Evolutionary conservation across 768 basidiomycete genomes (phyloP), one percentile per base, ranked within the genome.

Genomic region (Tulasnella sp.): DNA sequence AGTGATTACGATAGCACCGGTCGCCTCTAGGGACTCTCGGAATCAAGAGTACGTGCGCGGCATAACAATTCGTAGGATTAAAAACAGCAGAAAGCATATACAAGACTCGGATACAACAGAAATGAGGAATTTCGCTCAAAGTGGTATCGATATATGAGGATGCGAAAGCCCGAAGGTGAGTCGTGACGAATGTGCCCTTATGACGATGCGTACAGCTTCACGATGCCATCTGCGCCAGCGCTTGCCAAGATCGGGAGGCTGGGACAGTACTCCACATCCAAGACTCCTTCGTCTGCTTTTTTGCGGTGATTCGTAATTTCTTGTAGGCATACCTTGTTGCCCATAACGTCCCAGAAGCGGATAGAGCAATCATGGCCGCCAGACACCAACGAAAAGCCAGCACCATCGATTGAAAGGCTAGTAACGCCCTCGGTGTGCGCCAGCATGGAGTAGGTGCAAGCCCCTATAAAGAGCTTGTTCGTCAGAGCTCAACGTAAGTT

Each of bases 361-460:
- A 94, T 83, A 17, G 94, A 95, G 78, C 95, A 95, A 78, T 98
- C 97, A 79, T 96, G 94, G 71, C 92, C 91, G 44, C 90, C 91
- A 1, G 95, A 94, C 5, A 94, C 90, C 66, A 99, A 86, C 5
- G 89, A 88, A 77, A 93, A 93, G 6, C 92, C 92, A 1, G 95
- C 85, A 0, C 91, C 87, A 75, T 95, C 92, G 75, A 98, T 88
- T 22, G 92, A 90, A 34, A 98, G 82, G 32, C 93, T 94, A 19
- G 95, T 97, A 40, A 98, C 91, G 3, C 92, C 90, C 75, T 95
- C 92, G 41, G 95, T 84, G 78, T 99, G 97, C 32, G 93, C 94
- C 19, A 90, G 82, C 84, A 96, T 92, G 62, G 92, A 90, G 79
- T 94, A 88, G 35, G 91, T 93, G 79, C 92, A 94, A 85, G 90